These are phyloP conservation scores for Penicillium goetzii DNA, from an alignment of 495 filamentous ascomycete genomes.

Conservation along the genomic window DNA sequence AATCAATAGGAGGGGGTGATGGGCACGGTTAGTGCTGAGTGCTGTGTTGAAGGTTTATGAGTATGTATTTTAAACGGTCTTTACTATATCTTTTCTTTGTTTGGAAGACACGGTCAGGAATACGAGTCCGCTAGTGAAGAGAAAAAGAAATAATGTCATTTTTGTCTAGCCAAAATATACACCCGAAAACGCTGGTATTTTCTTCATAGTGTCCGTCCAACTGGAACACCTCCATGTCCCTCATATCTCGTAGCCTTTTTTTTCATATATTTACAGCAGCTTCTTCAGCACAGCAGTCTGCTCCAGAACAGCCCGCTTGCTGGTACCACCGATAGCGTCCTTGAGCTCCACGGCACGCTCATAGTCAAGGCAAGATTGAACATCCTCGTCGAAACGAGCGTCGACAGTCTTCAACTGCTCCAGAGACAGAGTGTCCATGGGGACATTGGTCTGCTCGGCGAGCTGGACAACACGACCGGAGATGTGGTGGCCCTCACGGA, in stretches of 20 bases:
- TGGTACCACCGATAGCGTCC: slow-evolving; percentile 80
- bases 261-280: slow-evolving; percentile 37
- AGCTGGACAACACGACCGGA: slow-evolving; percentile 77
- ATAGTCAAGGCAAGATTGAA: slow-evolving; percentile 77
- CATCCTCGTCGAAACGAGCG: slow-evolving; percentile 73
- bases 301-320: slow-evolving; percentile 70
- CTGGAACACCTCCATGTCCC: slow-evolving; percentile 13
- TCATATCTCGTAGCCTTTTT: background rate
- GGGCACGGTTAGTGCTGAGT: background rate
- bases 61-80: background rate
- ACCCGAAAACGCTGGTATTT: slow-evolving; percentile 18
- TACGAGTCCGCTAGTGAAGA: background rate
- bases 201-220: slow-evolving; percentile 23
- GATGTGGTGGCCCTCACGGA: slow-evolving; percentile 85
- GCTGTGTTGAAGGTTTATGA: background rate
- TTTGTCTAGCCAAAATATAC: slow-evolving; percentile 34
- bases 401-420: slow-evolving; percentile 76
- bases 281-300: slow-evolving; percentile 75
- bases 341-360: slow-evolving; percentile 85
- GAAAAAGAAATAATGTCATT: slow-evolving; percentile 11
- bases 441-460: slow-evolving; percentile 67
- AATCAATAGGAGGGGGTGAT: background rate
- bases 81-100: background rate
- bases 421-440: slow-evolving; percentile 77
- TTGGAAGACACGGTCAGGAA: background rate